Evolutionary conservation across 2,329 filamentous ascomycete species (phyloP).

Genomic region (Colletotrichum chrysophilum): DNA sequence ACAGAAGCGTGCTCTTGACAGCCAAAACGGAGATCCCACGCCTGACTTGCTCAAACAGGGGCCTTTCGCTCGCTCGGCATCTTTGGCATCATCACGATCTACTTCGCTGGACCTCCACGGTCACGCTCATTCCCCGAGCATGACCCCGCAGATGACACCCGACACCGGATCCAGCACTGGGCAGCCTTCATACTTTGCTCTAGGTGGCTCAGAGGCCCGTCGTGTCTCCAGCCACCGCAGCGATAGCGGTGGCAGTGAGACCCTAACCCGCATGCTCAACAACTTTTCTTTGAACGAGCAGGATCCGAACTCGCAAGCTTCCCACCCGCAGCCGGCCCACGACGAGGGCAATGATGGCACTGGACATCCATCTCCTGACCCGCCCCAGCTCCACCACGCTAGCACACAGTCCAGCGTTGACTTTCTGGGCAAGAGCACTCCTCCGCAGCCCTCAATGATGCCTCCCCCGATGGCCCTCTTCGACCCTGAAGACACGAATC

Average conservation of each 20-base stretch:
- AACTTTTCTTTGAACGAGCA: constrained; percentile 76
- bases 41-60: constrained; percentile 93
- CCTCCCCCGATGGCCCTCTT: constrained; percentile 93
- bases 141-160: constrained; percentile 87
- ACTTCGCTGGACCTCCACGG: constrained; percentile 90
- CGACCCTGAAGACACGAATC: constrained; percentile 90
- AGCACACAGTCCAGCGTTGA: constrained; percentile 47
- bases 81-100: constrained; percentile 88
- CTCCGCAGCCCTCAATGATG: constrained; percentile 75
- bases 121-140: constrained; percentile 74
- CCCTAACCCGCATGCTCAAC: constrained; percentile 80
- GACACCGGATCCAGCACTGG: constrained; percentile 66
- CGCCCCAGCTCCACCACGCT: constrained; percentile 67
- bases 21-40: constrained; percentile 77
- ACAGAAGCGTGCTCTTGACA: constrained; percentile 90
- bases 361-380: constrained; percentile 77
- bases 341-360: constrained; percentile 79
- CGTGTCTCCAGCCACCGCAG: constrained; percentile 78
- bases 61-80: constrained; percentile 84
- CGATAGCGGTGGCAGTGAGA: constrained; percentile 91
- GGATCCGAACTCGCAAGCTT: constrained; percentile 44
- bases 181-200: constrained; percentile 92
- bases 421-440: constrained; percentile 63
- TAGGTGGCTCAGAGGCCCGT: constrained; percentile 67
- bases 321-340: constrained; percentile 63